Base-by-base conservation (phyloP, 345 rosid species). In the Psidium guajava region DNA sequence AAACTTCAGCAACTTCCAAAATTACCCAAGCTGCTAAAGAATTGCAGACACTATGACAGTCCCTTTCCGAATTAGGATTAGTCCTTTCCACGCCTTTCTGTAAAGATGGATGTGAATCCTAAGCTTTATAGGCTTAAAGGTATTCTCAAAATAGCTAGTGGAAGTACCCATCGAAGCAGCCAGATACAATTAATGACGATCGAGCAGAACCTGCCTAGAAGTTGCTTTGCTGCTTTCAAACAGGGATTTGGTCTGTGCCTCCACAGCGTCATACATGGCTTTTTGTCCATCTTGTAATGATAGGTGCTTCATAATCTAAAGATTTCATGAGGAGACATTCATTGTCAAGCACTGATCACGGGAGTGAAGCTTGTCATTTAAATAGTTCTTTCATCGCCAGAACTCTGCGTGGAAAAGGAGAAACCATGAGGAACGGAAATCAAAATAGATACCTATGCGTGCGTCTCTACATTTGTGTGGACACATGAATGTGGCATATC, bases 341-440 rank as follows among this genome's bases (percentile, higher is more conserved):
- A 74, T 83, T 54, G 52, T 40, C 49, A 21, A 6, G 44, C 22
- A 82, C 42, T 64, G 56, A 81, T 44, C 36, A 7, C 54, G 5
- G 36, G 21, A 54, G 27, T 57, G 49, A 3, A 58, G 55, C 74
- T 20, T 50, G 36, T 86, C 87, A 88, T 73, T 85, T 42, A 44
- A 92, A 88, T 74, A 86, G 77, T 87, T 90, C 88, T 87, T 87
- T 88, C 82, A 92, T 86, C 11, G 89, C 90, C 8, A 91, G 84
- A 61, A 91, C 92, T 84, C 94, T 92, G 89, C 84, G 80, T 27
- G 27, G 83, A 81, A 55, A 44, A 61, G 47, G n/a, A 16, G 18
- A 83, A 52, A 24, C 44, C 49, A 21, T 25, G 85, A 81, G 44
- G 8, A 47, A 36, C 28, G 53, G 77, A 69, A 69, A 32, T 69